Conservation (phyloP, 1,284 basidiomycete genomes). For the Macrocystidia cucumis region DNA sequence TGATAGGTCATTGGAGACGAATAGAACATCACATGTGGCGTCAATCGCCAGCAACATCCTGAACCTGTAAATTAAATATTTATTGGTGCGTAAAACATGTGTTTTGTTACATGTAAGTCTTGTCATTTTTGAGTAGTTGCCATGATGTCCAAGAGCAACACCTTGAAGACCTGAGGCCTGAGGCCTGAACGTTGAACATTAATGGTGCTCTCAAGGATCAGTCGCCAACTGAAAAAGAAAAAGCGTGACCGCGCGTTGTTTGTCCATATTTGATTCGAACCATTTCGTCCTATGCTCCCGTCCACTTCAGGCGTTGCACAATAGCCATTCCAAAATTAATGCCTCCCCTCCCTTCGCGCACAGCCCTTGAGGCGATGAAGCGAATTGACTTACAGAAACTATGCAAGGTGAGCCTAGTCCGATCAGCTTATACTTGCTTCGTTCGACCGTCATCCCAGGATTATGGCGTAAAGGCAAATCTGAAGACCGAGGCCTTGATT, state of each 20-base stretch:
- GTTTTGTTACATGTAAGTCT: too few species aligned
- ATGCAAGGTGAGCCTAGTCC: too few species aligned
- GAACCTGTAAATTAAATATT: too few species aligned
- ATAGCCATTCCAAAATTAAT: slow-evolving; percentile 26
- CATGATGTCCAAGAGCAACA: too few species aligned
- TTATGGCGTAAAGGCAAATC: slow-evolving; percentile 69
- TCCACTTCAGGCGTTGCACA: slow-evolving; percentile 9
- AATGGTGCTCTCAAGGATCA: too few species aligned
- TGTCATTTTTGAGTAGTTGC: too few species aligned
- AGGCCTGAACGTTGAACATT: too few species aligned
- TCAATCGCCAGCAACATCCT: too few species aligned
- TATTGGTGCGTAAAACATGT: too few species aligned
- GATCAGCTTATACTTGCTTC: slow-evolving; percentile 16
- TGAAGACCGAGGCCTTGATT: slow-evolving; percentile 71
- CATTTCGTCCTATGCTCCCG: slow-evolving; percentile 19
- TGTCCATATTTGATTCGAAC: slow-evolving; percentile 35
- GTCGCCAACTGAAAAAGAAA: not conserved
- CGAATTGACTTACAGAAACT: slow-evolving; percentile 65
- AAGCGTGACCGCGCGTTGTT: slow-evolving; percentile 52
- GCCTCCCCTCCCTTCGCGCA: slow-evolving; percentile 43
- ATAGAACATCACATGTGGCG: too few species aligned
- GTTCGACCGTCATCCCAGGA: slow-evolving; percentile 36
- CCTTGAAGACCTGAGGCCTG: too few species aligned
- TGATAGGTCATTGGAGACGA: too few species aligned
- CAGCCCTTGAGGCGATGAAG: slow-evolving; percentile 55